Conservation (phyloP, 768 basidiomycete species). For the Russula abietina region DNA sequence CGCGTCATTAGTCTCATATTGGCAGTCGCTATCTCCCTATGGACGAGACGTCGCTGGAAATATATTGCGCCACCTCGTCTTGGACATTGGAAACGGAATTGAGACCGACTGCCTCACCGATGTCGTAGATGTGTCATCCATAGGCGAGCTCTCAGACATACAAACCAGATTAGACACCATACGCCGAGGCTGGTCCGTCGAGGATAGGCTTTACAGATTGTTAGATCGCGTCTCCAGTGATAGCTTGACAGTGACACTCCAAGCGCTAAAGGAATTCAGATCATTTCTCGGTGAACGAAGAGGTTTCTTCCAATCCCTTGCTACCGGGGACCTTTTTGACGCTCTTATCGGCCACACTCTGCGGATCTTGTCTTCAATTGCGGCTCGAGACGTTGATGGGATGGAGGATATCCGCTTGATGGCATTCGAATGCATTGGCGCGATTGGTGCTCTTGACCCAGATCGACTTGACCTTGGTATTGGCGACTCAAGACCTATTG, state of each 20-base stretch:
- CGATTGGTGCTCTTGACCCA: conserved; percentile 90
- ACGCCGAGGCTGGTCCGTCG: conserved; percentile 47
- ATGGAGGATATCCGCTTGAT: conserved; percentile 59
- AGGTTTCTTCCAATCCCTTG: conserved; percentile 51
- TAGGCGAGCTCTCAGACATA: conserved; percentile 55
- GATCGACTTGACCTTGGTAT: conserved; percentile 74
- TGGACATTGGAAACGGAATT: conserved; percentile 52
- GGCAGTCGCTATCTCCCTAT: conserved; percentile 53
- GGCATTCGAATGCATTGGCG: conserved; percentile 86
- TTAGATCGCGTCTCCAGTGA: conserved; percentile 72
- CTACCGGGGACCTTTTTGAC: conserved; percentile 86
- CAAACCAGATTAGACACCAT: conserved; percentile 39
- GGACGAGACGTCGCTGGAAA: conserved; percentile 50
- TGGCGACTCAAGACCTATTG: conserved; percentile 57
- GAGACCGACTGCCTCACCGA: conserved; percentile 55
- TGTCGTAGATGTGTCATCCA: conserved; percentile 67
- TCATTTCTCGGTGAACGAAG: conserved; percentile 48
- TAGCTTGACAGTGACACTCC: conserved; percentile 69
- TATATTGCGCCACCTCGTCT: conserved; percentile 65
- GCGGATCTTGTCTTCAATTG: conserved; percentile 57
- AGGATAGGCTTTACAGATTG: conserved; percentile 54
- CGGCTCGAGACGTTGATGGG: conserved; percentile 73
- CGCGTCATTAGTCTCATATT: conserved; percentile 74
- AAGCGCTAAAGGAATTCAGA: conserved; percentile 72
- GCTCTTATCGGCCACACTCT: conserved; percentile 64